Conservation (phyloP, 2,329 filamentous ascomycete species). For the Aureobasidium sp. region DNA sequence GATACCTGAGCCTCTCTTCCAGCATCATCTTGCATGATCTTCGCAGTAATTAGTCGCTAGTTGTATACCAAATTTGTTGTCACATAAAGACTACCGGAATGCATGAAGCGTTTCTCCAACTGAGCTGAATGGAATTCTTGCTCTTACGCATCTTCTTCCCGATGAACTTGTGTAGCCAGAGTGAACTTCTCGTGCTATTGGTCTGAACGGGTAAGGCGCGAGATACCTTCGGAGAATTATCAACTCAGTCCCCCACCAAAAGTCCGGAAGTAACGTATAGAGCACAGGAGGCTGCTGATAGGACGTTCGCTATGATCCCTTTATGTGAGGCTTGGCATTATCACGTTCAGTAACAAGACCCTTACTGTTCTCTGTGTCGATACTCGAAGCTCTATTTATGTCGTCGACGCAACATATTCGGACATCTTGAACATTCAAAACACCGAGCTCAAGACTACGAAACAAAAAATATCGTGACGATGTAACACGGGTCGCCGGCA, state of each 20-base stretch:
- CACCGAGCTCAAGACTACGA: background rate
- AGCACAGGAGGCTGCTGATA: background rate
- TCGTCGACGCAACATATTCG: background rate
- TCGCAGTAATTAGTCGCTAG: background rate
- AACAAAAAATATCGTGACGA: background rate
- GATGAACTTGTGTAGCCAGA: background rate
- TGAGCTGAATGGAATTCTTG: background rate
- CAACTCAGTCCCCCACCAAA: background rate
- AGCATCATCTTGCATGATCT: background rate
- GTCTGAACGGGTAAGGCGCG: background rate
- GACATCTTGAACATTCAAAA: background rate
- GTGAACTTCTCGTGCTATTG: background rate
- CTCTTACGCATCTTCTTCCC: too few species aligned
- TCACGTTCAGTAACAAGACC: background rate
- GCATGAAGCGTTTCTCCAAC: background rate
- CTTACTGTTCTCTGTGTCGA: background rate
- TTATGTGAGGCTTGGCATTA: too few species aligned
- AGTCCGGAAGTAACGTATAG: background rate
- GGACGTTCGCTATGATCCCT: background rate
- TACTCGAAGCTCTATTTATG: background rate
- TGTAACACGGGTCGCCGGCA: background rate
- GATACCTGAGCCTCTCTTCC: background rate
- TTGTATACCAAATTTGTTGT: background rate
- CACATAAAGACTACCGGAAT: too few species aligned
- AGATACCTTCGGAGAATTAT: conserved; percentile 4